Percentiles rank a stretch among this genome's conserved stretches.
Conservation (phyloP, 345 rosid genomes). For the Eucalyptus viminalis region DNA sequence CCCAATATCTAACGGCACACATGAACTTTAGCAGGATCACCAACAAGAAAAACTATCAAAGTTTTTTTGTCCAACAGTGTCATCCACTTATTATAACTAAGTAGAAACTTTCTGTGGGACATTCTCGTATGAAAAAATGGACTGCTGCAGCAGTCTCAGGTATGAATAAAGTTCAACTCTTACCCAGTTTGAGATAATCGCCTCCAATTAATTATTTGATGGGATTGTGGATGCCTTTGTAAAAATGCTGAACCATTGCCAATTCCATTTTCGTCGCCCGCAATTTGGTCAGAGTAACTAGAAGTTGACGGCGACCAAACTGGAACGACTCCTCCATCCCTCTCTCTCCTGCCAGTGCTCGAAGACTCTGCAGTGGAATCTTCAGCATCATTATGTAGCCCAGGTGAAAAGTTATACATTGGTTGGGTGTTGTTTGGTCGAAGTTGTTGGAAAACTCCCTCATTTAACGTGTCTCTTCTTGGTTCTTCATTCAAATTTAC, state of each 20-base stretch:
- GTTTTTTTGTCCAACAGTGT: background rate
- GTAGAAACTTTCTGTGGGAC: background rate
- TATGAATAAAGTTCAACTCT: background rate
- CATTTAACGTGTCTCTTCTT: slow-evolving; percentile 27
- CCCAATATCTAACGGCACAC: background rate
- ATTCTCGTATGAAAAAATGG: background rate
- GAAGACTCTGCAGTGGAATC: slow-evolving; percentile 95
- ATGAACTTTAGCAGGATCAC: background rate
- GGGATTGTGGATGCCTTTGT: slow-evolving; percentile 79
- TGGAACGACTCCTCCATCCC: slow-evolving; percentile 92
- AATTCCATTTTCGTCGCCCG: slow-evolving; percentile 68
- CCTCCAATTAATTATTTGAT: slow-evolving; percentile 73
- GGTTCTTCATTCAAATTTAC: slow-evolving; percentile 40
- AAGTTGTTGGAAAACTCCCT: slow-evolving; percentile 13
- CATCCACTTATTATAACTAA: background rate
- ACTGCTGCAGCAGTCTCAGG: background rate
- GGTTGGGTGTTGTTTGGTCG: slow-evolving; percentile 9
- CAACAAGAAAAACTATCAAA: background rate
- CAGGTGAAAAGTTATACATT: slow-evolving; percentile 27
- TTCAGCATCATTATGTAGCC: slow-evolving; percentile 33
- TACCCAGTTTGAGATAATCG: slow-evolving; percentile 92
- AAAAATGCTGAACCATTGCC: slow-evolving; percentile 62
- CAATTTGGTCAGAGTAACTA: slow-evolving; percentile 67
- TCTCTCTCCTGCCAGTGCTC: slow-evolving; percentile 60
- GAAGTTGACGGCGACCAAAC: slow-evolving; percentile 81